Evolutionary conservation across 2,329 filamentous ascomycete genomes (phyloP).

Genomic region (Aspergillus costaricaensis): DNA sequence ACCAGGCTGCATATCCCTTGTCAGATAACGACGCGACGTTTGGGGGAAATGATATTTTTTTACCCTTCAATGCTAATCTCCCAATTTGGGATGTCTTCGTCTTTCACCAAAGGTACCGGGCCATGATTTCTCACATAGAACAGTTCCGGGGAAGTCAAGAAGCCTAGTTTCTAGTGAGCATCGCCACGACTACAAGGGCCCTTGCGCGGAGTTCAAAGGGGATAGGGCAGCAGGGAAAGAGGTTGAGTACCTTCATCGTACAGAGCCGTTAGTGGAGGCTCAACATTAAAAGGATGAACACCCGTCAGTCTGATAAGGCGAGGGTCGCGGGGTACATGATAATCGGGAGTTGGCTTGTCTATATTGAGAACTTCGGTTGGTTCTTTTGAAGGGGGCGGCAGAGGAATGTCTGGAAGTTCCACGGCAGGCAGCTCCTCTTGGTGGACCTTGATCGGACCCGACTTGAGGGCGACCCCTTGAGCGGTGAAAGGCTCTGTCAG

Average conservation of each 20-base stretch:
- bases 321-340: slow-evolving; percentile 75
- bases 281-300: slow-evolving; percentile 87
- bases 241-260: slow-evolving; percentile 59
- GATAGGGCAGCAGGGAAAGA: neutral
- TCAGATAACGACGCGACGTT: slow-evolving; percentile 10
- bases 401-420: slow-evolving; percentile 54
- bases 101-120: slow-evolving; percentile 71
- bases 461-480: slow-evolving; percentile 23
- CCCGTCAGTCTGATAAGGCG: slow-evolving; percentile 84
- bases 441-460: slow-evolving; percentile 27
- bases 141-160: slow-evolving; percentile 81
- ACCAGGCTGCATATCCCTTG: slow-evolving; percentile 59
- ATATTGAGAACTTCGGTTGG: slow-evolving; percentile 67
- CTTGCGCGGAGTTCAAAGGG: neutral
- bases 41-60: slow-evolving; percentile 5
- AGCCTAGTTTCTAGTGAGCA: slow-evolving; percentile 56
- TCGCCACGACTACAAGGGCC: neutral
- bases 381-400: slow-evolving; percentile 65
- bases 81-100: slow-evolving; percentile 75
- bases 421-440: slow-evolving; percentile 27
- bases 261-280: slow-evolving; percentile 75
- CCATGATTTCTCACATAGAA: slow-evolving; percentile 95
- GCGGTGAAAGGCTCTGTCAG: slow-evolving; percentile 20
- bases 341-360: slow-evolving; percentile 81
- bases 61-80: slow-evolving; percentile 77